A percentile compares a stretch with the other conserved stretches of the same genome.
phyloP scores from a whole-genome alignment of 169 alveolate species.

The Eimeria falciformis region DNA sequence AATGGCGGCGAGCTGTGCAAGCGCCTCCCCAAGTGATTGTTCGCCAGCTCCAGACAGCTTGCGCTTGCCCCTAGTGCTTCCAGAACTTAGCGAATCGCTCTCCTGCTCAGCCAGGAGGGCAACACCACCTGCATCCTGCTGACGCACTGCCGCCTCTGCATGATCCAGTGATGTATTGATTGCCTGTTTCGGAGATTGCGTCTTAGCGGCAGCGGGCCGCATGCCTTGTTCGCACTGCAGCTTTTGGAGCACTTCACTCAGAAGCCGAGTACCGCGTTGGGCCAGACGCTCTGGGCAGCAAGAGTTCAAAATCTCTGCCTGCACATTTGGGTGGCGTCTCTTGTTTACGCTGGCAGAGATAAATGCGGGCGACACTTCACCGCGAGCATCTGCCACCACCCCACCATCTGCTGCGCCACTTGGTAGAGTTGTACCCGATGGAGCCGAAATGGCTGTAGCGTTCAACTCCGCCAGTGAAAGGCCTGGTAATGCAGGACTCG shows the following conservation, averaged over 20 bases:
- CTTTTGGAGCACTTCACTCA: slow-evolving; percentile 64
- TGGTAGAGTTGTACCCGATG: not conserved
- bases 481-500: not conserved
- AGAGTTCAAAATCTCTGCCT: slow-evolving; percentile 48
- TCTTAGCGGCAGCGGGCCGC: not conserved
- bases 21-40: slow-evolving; percentile 17
- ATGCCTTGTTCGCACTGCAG: slow-evolving; percentile 51
- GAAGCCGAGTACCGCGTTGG: slow-evolving; percentile 61
- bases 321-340: slow-evolving; percentile 66
- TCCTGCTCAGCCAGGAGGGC: not conserved
- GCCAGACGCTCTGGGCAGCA: slow-evolving; percentile 64
- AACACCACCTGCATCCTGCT: slow-evolving; percentile 4
- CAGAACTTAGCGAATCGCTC: not conserved
- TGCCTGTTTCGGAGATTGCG: not conserved
- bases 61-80: slow-evolving; percentile 16
- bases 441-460: not conserved
- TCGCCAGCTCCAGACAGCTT: slow-evolving; percentile 9
- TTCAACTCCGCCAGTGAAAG: not conserved
- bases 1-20: slow-evolving; percentile 9
- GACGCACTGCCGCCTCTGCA: slow-evolving; percentile 15
- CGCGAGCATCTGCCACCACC: not conserved
- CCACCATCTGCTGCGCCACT: not conserved
- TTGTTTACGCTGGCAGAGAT: slow-evolving; percentile 67
- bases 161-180: not conserved
- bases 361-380: not conserved